These are phyloP conservation scores for Kuraishia hungarica DNA, from an alignment of 805 yeast species.

Conservation along the genomic window DNA sequence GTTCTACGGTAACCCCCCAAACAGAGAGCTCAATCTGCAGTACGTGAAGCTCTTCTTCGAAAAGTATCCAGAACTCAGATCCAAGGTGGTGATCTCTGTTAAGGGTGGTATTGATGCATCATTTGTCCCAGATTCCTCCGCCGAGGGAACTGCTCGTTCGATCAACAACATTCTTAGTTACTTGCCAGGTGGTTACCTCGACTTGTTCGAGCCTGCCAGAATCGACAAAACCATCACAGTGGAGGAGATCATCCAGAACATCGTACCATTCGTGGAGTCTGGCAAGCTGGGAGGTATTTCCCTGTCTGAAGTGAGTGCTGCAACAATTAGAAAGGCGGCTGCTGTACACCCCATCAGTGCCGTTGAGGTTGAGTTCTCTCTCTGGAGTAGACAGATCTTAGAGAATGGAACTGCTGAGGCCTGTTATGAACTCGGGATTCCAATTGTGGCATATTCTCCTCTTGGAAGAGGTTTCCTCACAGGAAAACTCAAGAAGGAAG, in stretches of 20 bases:
- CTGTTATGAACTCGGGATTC: constrained; percentile 48
- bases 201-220: constrained; percentile 68
- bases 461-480: constrained; percentile 73
- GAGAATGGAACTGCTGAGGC: constrained; percentile 55
- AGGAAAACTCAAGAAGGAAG: constrained; percentile 42
- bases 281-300: constrained; percentile 69
- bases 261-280: constrained; percentile 49
- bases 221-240: constrained; percentile 48
- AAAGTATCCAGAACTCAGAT: constrained; percentile 45
- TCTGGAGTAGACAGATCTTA: constrained; percentile 56
- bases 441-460: constrained; percentile 78
- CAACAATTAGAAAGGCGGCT: constrained; percentile 51
- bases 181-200: constrained; percentile 33
- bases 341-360: constrained; percentile 49
- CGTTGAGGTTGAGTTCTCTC: constrained; percentile 74
- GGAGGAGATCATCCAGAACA: constrained; percentile 47
- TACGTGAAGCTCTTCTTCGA: constrained; percentile 49
- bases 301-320: constrained; percentile 62
- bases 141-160: constrained; percentile 36
- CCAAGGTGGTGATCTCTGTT: constrained; percentile 50
- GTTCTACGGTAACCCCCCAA: constrained; percentile 52
- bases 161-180: constrained; percentile 34
- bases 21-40: constrained; percentile 41
- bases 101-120: constrained; percentile 52
- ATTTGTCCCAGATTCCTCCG: constrained; percentile 39